Evolutionary conservation across 176 grass and related monocot genomes (phyloP).

Genomic region (Triticum timopheevii): DNA sequence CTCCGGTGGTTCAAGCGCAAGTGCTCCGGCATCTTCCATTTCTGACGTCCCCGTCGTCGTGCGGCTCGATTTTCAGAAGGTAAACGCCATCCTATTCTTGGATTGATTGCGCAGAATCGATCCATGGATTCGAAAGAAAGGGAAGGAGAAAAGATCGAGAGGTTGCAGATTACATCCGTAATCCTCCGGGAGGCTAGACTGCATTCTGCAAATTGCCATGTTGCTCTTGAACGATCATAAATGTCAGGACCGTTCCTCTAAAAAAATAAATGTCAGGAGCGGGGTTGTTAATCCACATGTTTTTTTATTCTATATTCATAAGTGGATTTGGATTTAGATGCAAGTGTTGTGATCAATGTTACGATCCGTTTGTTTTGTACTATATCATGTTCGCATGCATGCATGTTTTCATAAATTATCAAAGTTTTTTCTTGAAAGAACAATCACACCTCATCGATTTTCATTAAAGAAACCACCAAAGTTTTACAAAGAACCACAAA

Average conservation of each 20-base stretch:
- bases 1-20: slow-evolving; percentile 81
- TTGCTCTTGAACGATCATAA: not conserved
- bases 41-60: not conserved
- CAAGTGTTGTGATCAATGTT: not conserved
- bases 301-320: not conserved
- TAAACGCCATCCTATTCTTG: not conserved
- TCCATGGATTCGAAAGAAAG: not conserved
- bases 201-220: not conserved
- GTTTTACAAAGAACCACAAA: too few species aligned
- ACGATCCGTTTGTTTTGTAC: not conserved
- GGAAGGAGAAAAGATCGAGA: not conserved
- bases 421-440: too few species aligned
- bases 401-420: too few species aligned
- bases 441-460: too few species aligned
- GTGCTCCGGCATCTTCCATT: slow-evolving; percentile 61
- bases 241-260: not conserved
- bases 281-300: not conserved
- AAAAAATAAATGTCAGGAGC: too few species aligned
- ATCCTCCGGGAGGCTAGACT: not conserved
- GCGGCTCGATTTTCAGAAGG: not conserved
- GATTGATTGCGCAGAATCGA: not conserved
- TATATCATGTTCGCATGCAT: not conserved
- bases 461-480: too few species aligned
- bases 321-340: not conserved
- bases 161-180: not conserved